A percentile compares a stretch with the other conserved stretches of the same genome.
These are phyloP conservation scores for Naegleria fowleri DNA, from an alignment of 208 protist species.

Conservation along the genomic window DNA sequence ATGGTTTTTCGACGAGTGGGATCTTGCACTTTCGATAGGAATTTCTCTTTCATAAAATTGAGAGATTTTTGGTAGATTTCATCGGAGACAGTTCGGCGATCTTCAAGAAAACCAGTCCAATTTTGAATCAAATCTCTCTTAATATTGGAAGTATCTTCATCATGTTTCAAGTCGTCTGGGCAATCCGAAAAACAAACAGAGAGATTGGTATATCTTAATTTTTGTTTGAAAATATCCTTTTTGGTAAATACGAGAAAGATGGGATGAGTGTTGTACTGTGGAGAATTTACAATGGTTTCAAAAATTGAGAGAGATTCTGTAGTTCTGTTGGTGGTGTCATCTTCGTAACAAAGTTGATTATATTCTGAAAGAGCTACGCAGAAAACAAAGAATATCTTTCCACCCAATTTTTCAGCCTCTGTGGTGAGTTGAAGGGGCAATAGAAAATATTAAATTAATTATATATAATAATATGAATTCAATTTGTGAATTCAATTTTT, in stretches of 20 bases:
- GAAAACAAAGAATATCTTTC: conserved; percentile 30
- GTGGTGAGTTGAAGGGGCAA: too few relatives aligned
- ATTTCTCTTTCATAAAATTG: neutral
- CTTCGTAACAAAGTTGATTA: conserved; percentile 51
- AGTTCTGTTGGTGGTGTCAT: conserved; percentile 38
- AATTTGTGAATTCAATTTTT: too few relatives aligned
- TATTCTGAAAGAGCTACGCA: conserved; percentile 36
- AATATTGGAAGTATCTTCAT: neutral
- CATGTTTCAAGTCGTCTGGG: neutral
- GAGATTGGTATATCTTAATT: conserved; percentile 53
- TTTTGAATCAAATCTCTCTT: neutral
- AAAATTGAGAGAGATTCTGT: conserved; percentile 34
- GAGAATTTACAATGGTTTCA: conserved; percentile 30
- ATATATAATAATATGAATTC: too few relatives aligned
- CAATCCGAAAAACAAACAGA: conserved; percentile 60
- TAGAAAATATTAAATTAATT: too few relatives aligned
- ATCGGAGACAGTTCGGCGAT: neutral
- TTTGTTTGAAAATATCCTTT: conserved; percentile 66
- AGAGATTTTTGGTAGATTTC: neutral
- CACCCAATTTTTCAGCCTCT: neutral
- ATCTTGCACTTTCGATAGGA: neutral
- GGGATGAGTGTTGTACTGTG: conserved; percentile 56
- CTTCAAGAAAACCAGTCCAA: neutral
- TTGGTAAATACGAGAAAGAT: conserved; percentile 77
- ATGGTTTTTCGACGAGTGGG: neutral